Conservation (phyloP, 225 moss, liverwort and hornwort genomes). For the Sphagnum contortum region DNA sequence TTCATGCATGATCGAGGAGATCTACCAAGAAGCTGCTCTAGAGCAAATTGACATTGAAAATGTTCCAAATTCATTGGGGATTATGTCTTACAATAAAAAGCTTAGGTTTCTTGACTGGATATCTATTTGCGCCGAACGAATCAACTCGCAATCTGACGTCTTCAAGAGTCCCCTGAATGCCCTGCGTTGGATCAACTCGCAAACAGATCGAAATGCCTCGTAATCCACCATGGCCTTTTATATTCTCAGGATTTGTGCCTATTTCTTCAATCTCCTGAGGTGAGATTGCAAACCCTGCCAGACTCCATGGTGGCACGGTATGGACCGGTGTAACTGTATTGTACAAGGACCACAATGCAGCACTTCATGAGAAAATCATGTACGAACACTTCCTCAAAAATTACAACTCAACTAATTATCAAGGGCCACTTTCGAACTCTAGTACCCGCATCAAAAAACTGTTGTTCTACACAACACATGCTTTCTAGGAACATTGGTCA, state of each 20-base stretch:
- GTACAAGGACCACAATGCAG: no score
- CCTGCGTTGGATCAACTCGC: constrained; percentile 48
- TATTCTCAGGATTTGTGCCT: constrained; percentile 54
- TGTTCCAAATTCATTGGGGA: no score
- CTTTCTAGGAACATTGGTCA: no score
- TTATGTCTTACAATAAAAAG: constrained; percentile 41
- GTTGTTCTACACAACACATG: no score
- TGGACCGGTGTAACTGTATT: constrained; percentile 7
- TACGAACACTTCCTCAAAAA: no score
- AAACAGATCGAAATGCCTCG: constrained; percentile 43
- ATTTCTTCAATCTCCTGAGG: constrained; percentile 59
- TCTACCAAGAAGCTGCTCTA: no score
- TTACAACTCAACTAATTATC: no score
- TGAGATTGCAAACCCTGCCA: constrained; percentile 62
- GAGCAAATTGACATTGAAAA: no score
- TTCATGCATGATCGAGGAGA: no score
- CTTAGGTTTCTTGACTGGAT: constrained; percentile 74
- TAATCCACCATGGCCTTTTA: constrained; percentile 50
- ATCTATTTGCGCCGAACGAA: constrained; percentile 78
- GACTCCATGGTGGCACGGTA: constrained; percentile 39
- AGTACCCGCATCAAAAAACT: no score
- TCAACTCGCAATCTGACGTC: constrained; percentile 46
- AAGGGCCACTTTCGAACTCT: no score
- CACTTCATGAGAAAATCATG: no score
- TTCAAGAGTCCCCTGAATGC: constrained; percentile 35